phyloP scores from a whole-genome alignment of 768 basidiomycete species.

The Rhodotorula kratochvilovae region DNA sequence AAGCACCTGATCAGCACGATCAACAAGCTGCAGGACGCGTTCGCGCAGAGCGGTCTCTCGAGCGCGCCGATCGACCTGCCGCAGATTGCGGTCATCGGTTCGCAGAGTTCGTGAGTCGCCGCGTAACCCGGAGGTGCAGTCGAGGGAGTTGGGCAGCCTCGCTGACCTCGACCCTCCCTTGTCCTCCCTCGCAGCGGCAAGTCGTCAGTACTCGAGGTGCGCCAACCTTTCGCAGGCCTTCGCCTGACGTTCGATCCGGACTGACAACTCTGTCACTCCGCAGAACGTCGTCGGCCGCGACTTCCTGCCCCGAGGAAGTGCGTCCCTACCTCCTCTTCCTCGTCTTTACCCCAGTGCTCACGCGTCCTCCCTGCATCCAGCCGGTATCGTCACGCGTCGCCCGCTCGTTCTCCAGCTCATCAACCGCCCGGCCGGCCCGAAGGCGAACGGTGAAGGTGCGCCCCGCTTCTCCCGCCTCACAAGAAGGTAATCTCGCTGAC shows the following conservation, averaged over 20 bases:
- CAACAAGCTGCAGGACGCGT: slow-evolving; percentile 48
- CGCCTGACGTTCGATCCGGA: not conserved
- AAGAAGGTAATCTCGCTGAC: not conserved
- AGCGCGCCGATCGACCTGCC: slow-evolving; percentile 50
- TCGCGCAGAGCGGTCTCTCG: slow-evolving; percentile 48
- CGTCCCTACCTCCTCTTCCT: not conserved
- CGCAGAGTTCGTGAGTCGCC: slow-evolving; percentile 45
- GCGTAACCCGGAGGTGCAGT: too few relatives aligned
- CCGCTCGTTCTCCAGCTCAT: slow-evolving; percentile 96
- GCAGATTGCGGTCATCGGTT: slow-evolving; percentile 52
- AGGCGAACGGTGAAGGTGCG: slow-evolving; percentile 27
- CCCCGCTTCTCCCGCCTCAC: too few relatives aligned
- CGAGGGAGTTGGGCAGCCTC: not conserved
- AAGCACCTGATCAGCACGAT: slow-evolving; percentile 13
- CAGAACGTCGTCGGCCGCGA: slow-evolving; percentile 97
- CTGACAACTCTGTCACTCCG: not conserved
- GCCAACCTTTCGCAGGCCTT: not conserved
- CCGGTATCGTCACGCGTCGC: slow-evolving; percentile 95
- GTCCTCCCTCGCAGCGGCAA: slow-evolving; percentile 47
- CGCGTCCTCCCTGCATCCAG: not conserved
- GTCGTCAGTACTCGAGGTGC: slow-evolving; percentile 51
- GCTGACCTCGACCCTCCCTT: not conserved
- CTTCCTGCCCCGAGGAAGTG: slow-evolving; percentile 89
- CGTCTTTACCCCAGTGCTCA: not conserved
- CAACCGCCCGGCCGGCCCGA: slow-evolving; percentile 62